Evolutionary conservation across 2,329 filamentous ascomycete genomes (phyloP), one percentile per base, ranked within the genome.

Genomic region (Xylaria polymorpha): DNA sequence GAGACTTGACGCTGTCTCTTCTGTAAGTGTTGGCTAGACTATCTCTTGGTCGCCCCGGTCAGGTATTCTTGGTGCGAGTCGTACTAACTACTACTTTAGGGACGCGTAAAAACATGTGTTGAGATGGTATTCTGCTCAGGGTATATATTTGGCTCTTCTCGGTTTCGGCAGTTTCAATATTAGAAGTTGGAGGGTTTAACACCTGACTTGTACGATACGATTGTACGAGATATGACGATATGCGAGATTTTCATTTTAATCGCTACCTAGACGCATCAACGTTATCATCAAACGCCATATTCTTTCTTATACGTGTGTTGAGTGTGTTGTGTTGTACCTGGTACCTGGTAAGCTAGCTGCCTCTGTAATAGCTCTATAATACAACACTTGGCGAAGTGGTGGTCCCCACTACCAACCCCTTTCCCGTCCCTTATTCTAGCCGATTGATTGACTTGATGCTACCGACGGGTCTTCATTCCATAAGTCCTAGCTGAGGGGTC

Each of bases 1-100:
- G 94, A 77, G 94, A 97, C 83, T 81, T 97, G 74, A 94, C 92
- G 48, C 81, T 96, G 73, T 91, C 90, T 72, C 85, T 96, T 73
- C 80, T 87, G 85, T 87, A 82, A 79, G 85, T 83, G 46, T 25
- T 9, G n/a, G 14, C 29, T 50, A n/a, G 15, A n/a, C n/a, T n/a
- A n/a, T n/a, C 25, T 46, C 35, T 25, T 44, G 50, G 8, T n/a
- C 18, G 4, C 18, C 32, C 1, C 39, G 10, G 41, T 48, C 10
- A 3, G 1, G n/a, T 2, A 18, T 53, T 46, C n/a, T 15, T n/a
- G 6, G 37, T 51, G 8, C 12, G 35, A 39, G 7, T 20, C 7
- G 18, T 62, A 48, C 68, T 68, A 53, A 68, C 29, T 48, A 56
- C 22, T 22, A 2, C 14, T 14, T 44, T 18, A 71, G 70, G 67